phyloP scores from a whole-genome alignment of 2,329 filamentous ascomycete species.

The Paraconiothyrium sp. region DNA sequence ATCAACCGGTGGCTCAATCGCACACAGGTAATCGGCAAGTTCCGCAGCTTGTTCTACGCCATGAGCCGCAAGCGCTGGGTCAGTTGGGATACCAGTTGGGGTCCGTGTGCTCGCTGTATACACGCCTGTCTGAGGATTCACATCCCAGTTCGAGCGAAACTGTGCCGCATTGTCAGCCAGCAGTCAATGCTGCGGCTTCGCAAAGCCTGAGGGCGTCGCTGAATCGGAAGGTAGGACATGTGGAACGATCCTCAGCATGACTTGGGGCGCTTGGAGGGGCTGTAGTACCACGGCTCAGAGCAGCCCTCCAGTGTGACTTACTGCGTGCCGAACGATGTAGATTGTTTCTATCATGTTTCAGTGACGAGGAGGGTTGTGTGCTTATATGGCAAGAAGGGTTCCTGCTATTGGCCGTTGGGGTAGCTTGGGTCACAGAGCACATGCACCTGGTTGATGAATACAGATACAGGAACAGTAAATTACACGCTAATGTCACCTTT shows the following conservation, averaged over 20 bases:
- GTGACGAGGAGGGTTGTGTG: background rate
- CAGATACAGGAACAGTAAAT: background rate
- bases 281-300: conserved; percentile 12
- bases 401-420: background rate
- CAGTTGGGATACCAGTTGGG: conserved; percentile 87
- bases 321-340: conserved; percentile 61
- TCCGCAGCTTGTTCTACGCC: conserved; percentile 85
- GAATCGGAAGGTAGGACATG: conserved; percentile 12
- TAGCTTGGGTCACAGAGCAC: background rate
- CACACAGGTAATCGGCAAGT: conserved; percentile 71
- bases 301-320: conserved; percentile 49
- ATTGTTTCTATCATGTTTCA: conserved; percentile 56
- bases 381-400: background rate
- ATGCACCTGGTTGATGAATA: background rate
- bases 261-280: conserved; percentile 20
- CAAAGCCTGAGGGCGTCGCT: background rate
- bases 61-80: conserved; percentile 86
- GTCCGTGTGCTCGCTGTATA: conserved; percentile 75
- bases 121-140: conserved; percentile 80
- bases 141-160: conserved; percentile 92
- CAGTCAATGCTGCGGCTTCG: conserved; percentile 24
- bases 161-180: conserved; percentile 33
- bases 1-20: conserved; percentile 73
- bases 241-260: conserved; percentile 13
- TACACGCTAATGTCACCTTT: conserved; percentile 2